Conservation (phyloP, 148 eudicot genomes). For the Camellia granthamiana region DNA sequence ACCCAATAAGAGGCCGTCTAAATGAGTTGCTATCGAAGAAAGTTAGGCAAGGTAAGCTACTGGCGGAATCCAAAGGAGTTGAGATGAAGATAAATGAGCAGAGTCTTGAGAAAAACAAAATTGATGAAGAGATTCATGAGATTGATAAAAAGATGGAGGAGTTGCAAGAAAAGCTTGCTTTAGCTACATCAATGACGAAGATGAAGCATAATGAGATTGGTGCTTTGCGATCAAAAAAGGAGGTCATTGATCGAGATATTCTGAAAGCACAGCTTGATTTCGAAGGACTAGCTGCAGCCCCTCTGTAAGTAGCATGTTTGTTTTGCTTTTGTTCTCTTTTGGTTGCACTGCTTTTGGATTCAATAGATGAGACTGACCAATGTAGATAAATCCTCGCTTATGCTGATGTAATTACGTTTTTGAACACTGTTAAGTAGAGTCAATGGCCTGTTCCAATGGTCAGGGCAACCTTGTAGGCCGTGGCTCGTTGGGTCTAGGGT, state of each 20-base stretch:
- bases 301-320: slow-evolving; percentile 1
- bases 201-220: neutral
- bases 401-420: no score
- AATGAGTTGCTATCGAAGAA: slow-evolving; percentile 16
- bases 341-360: neutral
- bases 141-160: neutral
- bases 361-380: no score
- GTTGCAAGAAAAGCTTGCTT: slow-evolving; percentile 8
- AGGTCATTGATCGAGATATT: neutral
- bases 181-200: neutral
- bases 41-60: slow-evolving; percentile 4
- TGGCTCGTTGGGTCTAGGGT: no score
- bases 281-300: slow-evolving; percentile 7
- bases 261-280: neutral
- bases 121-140: slow-evolving; percentile 13
- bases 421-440: no score
- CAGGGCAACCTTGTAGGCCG: no score
- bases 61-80: slow-evolving; percentile 6
- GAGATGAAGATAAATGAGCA: neutral
- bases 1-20: neutral
- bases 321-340: neutral
- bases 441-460: no score
- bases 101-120: neutral
- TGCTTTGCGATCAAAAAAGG: neutral
- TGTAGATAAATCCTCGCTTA: no score